A percentile compares a stretch with the other conserved stretches of the same genome.
Conservation (phyloP, 2,329 filamentous ascomycete genomes). For the Arthrobotrys entomopaga region DNA sequence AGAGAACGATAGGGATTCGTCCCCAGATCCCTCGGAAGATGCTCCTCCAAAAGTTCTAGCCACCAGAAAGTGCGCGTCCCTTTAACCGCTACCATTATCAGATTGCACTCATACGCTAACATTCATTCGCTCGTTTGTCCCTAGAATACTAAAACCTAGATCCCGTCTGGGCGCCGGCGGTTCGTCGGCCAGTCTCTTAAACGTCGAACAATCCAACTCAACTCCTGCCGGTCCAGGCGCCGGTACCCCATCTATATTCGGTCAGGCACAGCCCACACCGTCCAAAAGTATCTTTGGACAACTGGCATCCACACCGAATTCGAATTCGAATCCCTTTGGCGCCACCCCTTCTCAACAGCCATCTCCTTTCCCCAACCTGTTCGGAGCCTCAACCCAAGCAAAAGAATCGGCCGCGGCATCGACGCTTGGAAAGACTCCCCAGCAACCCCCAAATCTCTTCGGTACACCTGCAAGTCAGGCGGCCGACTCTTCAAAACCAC, state of each 20-base stretch:
- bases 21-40: conserved; percentile 45
- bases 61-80: conserved; percentile 42
- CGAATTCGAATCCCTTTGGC: conserved; percentile 23
- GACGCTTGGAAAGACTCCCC: neutral
- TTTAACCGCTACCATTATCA: neutral
- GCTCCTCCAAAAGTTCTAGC: conserved; percentile 42
- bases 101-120: neutral
- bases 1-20: conserved; percentile 43
- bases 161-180: conserved; percentile 27
- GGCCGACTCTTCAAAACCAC: conserved; percentile 3
- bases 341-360: conserved; percentile 7
- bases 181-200: conserved; percentile 32
- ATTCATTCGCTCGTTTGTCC: conserved; percentile 4
- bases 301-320: conserved; percentile 10
- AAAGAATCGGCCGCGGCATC: neutral
- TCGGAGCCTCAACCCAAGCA: conserved; percentile 8
- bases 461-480: conserved; percentile 15
- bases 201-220: conserved; percentile 27
- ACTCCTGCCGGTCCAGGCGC: neutral
- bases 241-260: conserved; percentile 20
- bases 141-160: conserved; percentile 50
- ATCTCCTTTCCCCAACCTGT: conserved; percentile 29
- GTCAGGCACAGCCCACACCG: conserved; percentile 40
- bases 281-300: conserved; percentile 37
- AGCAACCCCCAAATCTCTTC: conserved; percentile 9